Conservation (phyloP, 805 yeast species). For the Yamadazyma olivae region DNA sequence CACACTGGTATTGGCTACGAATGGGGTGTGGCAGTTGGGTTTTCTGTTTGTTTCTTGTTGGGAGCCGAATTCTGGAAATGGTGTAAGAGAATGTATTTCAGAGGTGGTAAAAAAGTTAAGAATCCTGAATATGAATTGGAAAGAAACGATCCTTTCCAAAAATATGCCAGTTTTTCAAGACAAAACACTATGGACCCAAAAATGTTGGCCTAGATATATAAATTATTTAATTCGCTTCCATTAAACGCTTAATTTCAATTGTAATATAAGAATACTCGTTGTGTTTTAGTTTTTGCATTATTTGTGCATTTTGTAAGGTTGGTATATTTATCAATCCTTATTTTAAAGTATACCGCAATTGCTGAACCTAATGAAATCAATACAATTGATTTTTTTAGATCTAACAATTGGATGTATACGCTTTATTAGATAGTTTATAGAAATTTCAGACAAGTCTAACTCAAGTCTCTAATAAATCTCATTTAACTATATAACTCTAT, state of each 20-base stretch:
- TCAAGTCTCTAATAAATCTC: not conserved
- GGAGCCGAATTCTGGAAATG: conserved; percentile 40
- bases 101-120: conserved; percentile 15
- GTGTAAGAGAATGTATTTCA: conserved; percentile 32
- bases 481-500: not conserved
- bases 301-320: not conserved
- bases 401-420: not conserved
- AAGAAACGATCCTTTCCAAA: conserved; percentile 38
- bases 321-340: too few relatives aligned
- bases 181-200: conserved; percentile 28
- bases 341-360: not conserved
- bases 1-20: conserved; percentile 38
- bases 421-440: not conserved
- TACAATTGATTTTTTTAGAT: not conserved
- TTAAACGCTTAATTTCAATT: too few relatives aligned
- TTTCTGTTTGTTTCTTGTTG: conserved; percentile 24
- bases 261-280: too few relatives aligned
- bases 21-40: conserved; percentile 37
- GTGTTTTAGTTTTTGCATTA: too few relatives aligned
- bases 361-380: conserved; percentile 1
- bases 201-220: not conserved
- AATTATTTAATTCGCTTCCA: too few relatives aligned
- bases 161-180: conserved; percentile 39
- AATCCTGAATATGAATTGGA: conserved; percentile 39
- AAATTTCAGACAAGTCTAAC: not conserved